phyloP scores from a whole-genome alignment of 805 yeast genomes.

The Debaryomyces hansenii region DNA sequence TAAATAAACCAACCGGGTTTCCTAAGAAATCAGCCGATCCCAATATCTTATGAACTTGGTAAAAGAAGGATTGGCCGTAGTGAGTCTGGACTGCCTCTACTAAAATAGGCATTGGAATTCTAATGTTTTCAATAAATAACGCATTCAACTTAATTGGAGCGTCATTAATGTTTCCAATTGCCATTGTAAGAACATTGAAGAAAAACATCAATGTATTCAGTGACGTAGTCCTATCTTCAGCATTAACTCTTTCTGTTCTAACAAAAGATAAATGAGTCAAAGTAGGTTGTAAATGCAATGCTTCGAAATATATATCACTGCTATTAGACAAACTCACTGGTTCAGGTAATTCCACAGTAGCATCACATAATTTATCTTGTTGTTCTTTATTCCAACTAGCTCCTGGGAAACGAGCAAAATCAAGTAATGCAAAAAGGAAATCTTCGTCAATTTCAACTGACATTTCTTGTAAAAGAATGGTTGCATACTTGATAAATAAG shows the following conservation, averaged over 20 bases:
- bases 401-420: slow-evolving; percentile 78
- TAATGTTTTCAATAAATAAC: slow-evolving; percentile 79
- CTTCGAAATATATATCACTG: slow-evolving; percentile 86
- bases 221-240: slow-evolving; percentile 58
- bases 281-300: slow-evolving; percentile 88
- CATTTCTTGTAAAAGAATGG: slow-evolving; percentile 84
- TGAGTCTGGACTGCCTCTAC: slow-evolving; percentile 73
- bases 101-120: slow-evolving; percentile 80
- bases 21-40: slow-evolving; percentile 98
- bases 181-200: slow-evolving; percentile 88
- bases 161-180: slow-evolving; percentile 94
- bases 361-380: slow-evolving; percentile 59
- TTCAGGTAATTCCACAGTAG: slow-evolving; percentile 64
- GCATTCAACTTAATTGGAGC: slow-evolving; percentile 93
- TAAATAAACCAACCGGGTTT: slow-evolving; percentile 95
- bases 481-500: slow-evolving; percentile 85
- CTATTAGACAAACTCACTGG: slow-evolving; percentile 57
- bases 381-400: slow-evolving; percentile 64
- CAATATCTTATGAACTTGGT: slow-evolving; percentile 85
- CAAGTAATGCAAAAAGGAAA: slow-evolving; percentile 77
- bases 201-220: slow-evolving; percentile 73
- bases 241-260: slow-evolving; percentile 76
- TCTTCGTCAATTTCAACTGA: slow-evolving; percentile 94
- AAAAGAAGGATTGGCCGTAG: slow-evolving; percentile 87
- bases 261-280: slow-evolving; percentile 87